These are phyloP conservation scores for Xylaria sp. DNA, from an alignment of 2,329 filamentous ascomycete species.

Conservation along the genomic window DNA sequence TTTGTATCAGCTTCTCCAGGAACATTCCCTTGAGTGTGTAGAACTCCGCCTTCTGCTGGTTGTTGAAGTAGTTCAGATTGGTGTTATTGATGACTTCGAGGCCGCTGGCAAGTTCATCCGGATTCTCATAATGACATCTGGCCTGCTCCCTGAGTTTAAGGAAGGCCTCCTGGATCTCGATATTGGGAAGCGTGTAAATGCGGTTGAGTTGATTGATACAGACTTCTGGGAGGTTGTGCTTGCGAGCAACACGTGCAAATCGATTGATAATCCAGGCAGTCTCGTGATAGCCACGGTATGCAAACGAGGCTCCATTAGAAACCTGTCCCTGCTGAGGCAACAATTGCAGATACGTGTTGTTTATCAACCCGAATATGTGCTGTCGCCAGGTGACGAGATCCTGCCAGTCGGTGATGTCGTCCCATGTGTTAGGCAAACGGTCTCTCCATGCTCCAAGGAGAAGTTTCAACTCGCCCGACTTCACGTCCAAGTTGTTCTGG, in stretches of 20 bases:
- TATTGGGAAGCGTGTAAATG: slow-evolving; percentile 98
- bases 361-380: slow-evolving; percentile 97
- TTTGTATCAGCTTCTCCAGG: slow-evolving; percentile 85
- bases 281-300: slow-evolving; percentile 95
- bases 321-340: slow-evolving; percentile 76
- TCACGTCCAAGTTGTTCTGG: slow-evolving; percentile 78
- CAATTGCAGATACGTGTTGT: slow-evolving; percentile 82
- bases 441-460: slow-evolving; percentile 94
- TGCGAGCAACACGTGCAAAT: slow-evolving; percentile 94
- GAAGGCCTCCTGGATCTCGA: slow-evolving; percentile 99
- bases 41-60: slow-evolving; percentile 95
- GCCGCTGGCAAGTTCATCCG: slow-evolving; percentile 82
- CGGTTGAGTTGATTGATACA: slow-evolving; percentile 95
- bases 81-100: slow-evolving; percentile 99
- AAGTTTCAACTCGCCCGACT: slow-evolving; percentile 92
- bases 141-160: slow-evolving; percentile 97
- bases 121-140: slow-evolving; percentile 97
- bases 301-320: slow-evolving; percentile 84
- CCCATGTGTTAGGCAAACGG: slow-evolving; percentile 93
- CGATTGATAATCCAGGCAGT: slow-evolving; percentile 99
- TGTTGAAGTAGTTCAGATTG: slow-evolving; percentile 96
- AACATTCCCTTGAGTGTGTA: slow-evolving; percentile 99
- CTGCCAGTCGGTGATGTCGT: slow-evolving; percentile 99
- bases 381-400: slow-evolving; percentile 99
- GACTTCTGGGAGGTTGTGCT: slow-evolving; percentile 93